Evolutionary conservation across 192 early-diverging fungal genomes (phyloP), one percentile per base, ranked within the genome.

Genomic region (Coemansia sp.): DNA sequence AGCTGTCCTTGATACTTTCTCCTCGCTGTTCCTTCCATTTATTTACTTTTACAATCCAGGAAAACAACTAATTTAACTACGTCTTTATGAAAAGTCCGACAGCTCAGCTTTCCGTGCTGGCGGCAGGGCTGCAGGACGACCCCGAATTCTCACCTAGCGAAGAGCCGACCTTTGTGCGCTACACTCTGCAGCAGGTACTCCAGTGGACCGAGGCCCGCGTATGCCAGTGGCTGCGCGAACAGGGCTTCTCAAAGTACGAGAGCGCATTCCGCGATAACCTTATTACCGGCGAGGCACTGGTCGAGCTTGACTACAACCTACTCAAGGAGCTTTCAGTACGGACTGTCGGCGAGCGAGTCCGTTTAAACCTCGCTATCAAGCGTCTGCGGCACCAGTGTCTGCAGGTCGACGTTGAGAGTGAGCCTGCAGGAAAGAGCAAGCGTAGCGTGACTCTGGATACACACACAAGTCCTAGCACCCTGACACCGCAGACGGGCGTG

Each of bases 271-370:
- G 73, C 81, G 86, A 91, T 25, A 86, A 95, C 69, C 63, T 87
- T 52, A 86, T 97, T 44, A 90, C 76, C 13, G 94, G 94, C n/a
- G 83, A 86, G 19, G 81, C 89, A 7, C 71, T 97, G 51, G 70
- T 91, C 4, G 93, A 95, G 71, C 79, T 97, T 2, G 87, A 91
- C 73, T 89, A 95, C 61, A 76, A 80, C 38, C 66, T 88, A 17
- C 81, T 97, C 13, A 89, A 89, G 67, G 87, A 93, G 50, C 85
- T 97, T 66, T 87, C 85, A 9, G 85, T 97, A 49, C 71, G 67
- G 42, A 87, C 83, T 0, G 87, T 94, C 9, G 92, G 93, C 41
- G 94, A 97, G 56, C 73, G 91, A 14, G 87, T 93, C 34, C 81
- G 87, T 49, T 81, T 97, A 30, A 73, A 91, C 27, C 69, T 84